Evolutionary conservation across 371 early-diverging fungal species (phyloP), one percentile per base, ranked within the genome.

Genomic region (Mucor mucedo): DNA sequence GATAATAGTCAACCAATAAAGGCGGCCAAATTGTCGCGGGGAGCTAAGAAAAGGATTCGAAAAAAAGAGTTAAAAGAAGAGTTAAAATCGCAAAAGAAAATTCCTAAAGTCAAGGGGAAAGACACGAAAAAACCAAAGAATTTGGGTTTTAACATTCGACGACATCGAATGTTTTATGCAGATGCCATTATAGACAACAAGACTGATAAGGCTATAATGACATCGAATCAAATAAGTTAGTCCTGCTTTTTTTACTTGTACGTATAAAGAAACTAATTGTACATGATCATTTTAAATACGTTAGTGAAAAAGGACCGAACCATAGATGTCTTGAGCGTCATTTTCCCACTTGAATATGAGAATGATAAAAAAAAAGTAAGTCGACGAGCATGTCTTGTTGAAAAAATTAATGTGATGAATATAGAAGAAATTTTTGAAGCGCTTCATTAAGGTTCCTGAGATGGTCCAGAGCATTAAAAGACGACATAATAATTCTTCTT

Each of bases 1-100:
- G 52, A 44, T 32, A 45, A 32, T 5, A 29, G 21, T 35, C 35
- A 35, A 6, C 35, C 35, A 35, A 8, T 8, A 35, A 35, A 35
- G 8, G 35, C 10, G 3, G 32, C 40, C n/a, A 58, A 58, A 32
- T 16, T 55, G 35, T 48, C 59, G 3, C 48, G 66, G 55, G 45
- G 60, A 11, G 27, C 21, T 42, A 60, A 38, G 55, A 55, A 30
- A 48, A 50, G 21, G 39, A 33, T 40, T 7, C 42, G 1, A 65
- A 49, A 16, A 21, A 21, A 10, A 39, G 8, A 52, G 8, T 35
- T 35, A 35, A 35, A 35, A 8, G 35, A 35, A 35, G 35, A 8
- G 4, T 35, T 35, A 8, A 35, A 35, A 35, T 35, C 8, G 8
- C 35, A 35, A 8, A 4, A 35, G 35, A 35, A 35, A 35, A 35